A percentile compares a stretch with the other conserved stretches of the same genome.
Conservation (phyloP, 345 rosid species). For the Eucalyptus cloeziana region DNA sequence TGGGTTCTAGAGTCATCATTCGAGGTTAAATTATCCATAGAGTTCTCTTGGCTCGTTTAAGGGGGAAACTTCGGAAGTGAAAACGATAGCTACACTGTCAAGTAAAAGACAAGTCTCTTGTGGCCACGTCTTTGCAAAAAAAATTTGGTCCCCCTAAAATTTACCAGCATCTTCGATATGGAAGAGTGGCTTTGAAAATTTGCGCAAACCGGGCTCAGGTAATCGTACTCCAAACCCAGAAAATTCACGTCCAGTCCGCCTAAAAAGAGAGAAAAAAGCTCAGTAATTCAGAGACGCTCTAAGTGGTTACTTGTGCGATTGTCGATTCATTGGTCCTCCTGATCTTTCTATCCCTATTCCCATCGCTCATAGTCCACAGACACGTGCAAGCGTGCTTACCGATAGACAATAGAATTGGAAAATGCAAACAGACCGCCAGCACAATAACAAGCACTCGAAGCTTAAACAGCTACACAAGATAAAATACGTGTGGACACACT, state of each 20-base stretch:
- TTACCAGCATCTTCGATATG: not conserved
- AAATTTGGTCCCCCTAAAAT: not conserved
- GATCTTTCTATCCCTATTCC: not conserved
- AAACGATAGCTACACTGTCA: not conserved
- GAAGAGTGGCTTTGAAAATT: not conserved
- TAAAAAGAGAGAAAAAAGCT: not conserved
- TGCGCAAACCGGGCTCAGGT: not conserved
- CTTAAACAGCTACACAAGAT: not conserved
- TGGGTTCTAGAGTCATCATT: not conserved
- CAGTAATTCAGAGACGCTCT: not conserved
- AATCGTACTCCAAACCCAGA: not conserved
- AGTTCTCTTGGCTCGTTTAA: not conserved
- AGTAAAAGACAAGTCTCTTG: not conserved
- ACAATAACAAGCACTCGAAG: not conserved
- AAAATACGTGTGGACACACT: not conserved
- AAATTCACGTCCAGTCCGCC: not conserved
- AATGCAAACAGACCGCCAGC: not conserved
- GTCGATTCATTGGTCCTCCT: not conserved
- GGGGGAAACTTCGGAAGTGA: not conserved
- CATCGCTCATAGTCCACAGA: not conserved
- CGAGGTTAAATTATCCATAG: not conserved
- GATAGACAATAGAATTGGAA: not conserved
- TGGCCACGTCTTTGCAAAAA: not conserved
- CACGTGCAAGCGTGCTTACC: not conserved
- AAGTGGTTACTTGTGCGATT: not conserved